phyloP scores from a whole-genome alignment of 371 early-diverging fungal genomes.

The Apophysomyces elegans region DNA sequence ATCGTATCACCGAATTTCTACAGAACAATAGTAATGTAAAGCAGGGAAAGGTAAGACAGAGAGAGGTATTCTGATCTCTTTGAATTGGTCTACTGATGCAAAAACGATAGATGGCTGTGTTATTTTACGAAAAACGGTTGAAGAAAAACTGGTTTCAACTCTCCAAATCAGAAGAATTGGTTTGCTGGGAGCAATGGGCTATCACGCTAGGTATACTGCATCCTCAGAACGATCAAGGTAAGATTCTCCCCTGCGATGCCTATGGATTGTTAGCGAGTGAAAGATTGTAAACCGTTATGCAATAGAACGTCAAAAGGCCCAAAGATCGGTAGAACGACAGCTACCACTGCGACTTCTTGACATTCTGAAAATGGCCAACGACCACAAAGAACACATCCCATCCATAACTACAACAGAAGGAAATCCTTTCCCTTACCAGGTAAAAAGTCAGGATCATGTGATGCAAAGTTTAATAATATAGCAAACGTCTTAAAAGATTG shows the following conservation, averaged over 20 bases:
- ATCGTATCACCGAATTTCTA: slow-evolving; percentile 42
- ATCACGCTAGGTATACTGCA: slow-evolving; percentile 66
- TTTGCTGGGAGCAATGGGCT: slow-evolving; percentile 92
- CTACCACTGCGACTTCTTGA: slow-evolving; percentile 54
- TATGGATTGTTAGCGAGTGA: background rate
- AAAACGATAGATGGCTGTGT: slow-evolving; percentile 53
- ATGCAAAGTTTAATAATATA: background rate
- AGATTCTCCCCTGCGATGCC: too few species aligned
- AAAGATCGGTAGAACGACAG: slow-evolving; percentile 46
- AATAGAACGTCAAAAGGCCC: slow-evolving; percentile 43
- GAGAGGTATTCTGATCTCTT: background rate
- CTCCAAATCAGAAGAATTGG: slow-evolving; percentile 75
- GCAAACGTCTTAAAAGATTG: slow-evolving; percentile 28
- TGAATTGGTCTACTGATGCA: background rate
- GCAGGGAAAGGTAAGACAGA: slow-evolving; percentile 43
- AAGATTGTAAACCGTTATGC: background rate
- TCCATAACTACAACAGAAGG: slow-evolving; percentile 80
- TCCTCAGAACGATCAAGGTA: slow-evolving; percentile 70
- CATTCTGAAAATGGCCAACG: slow-evolving; percentile 76
- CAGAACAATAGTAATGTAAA: slow-evolving; percentile 34
- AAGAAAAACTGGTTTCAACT: slow-evolving; percentile 83
- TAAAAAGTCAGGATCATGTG: slow-evolving; percentile 21
- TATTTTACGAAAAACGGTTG: slow-evolving; percentile 79
- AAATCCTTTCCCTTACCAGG: slow-evolving; percentile 90
- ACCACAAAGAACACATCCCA: slow-evolving; percentile 89